Evolutionary conservation across 371 early-diverging fungal species (phyloP).

Genomic region (Dinochytrium kinnereticum): DNA sequence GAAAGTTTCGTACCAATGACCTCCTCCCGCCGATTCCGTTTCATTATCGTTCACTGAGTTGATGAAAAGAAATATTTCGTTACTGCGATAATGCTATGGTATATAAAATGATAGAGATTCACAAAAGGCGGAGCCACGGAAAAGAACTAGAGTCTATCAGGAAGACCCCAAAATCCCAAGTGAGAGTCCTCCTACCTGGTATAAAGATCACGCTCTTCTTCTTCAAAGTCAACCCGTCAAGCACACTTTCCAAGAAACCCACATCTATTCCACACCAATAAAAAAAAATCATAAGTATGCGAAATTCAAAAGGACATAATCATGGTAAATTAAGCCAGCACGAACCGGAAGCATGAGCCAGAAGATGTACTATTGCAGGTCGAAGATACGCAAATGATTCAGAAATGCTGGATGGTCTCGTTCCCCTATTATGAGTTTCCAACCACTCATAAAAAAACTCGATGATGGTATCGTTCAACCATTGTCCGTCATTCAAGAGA

Average conservation of each 20-base stretch:
- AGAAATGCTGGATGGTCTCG: neutral
- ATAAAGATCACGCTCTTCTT: constrained; percentile 20
- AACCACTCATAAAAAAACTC: constrained; percentile 61
- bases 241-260: constrained; percentile 1
- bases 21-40: constrained; percentile 31
- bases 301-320: too few relatives aligned
- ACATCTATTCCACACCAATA: too few relatives aligned
- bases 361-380: constrained; percentile 29
- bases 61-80: neutral
- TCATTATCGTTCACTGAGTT: constrained; percentile 32
- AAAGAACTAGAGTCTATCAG: neutral
- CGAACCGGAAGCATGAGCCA: neutral
- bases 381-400: neutral
- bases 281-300: too few relatives aligned
- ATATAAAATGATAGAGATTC: too few relatives aligned
- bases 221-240: constrained; percentile 14
- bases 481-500: constrained; percentile 54
- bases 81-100: too few relatives aligned
- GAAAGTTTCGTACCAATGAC: constrained; percentile 27
- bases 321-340: too few relatives aligned
- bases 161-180: neutral
- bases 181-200: constrained; percentile 14
- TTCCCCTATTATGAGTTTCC: constrained; percentile 37
- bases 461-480: constrained; percentile 66
- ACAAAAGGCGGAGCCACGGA: too few relatives aligned